Base-by-base conservation (phyloP, 371 early-diverging fungal species). In the Astathelohania contejeani region DNA sequence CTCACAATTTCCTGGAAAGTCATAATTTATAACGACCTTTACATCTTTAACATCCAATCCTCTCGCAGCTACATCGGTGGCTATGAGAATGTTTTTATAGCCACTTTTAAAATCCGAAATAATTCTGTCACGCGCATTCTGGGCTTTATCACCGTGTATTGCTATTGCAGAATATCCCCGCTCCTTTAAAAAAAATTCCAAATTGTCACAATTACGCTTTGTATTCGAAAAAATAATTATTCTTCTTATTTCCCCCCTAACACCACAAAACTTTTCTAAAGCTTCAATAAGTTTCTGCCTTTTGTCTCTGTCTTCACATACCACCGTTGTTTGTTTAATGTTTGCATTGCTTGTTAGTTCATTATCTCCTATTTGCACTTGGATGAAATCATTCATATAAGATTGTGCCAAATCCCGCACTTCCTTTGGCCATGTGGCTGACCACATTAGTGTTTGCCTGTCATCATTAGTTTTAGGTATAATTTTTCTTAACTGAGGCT, bases 21-120 rank as follows among this genome's bases (percentile, higher is more conserved):
- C 88, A 71, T 86, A 93, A 1, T 50, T 46, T 25, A 98, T 89
- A 52, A 98, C 96, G 0, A 89, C 85, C 49, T 89, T 81, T 1
- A 95, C 88, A 70, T 84, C 87, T 18, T 94, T 92, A 50, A 92
- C 92, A 87, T 91, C 93, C 56, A 95, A 81, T 71, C 99, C 99
- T 78, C 99, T 86, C 53, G 90, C 89, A 50, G 96, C 99, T 42
- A 98, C 95, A 77, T 95, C 96, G 1, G 99, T 98, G 22, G 99
- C 99, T 56, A 98, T 90, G 82, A 97, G 81, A 89, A 77, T 88
- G 82, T 60, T 78, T 76, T 70, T 91, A 77, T 85, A 60, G 81
- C 78, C 76, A 60, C 84, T 83, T 49, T 90, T 81, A 79, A 98
- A 98, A 48, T 77, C 70, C 62, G 86, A 85, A 24, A 98, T 75